Evolutionary conservation across 2,329 filamentous ascomycete species (phyloP).

Genomic region (Claviceps arundinis): DNA sequence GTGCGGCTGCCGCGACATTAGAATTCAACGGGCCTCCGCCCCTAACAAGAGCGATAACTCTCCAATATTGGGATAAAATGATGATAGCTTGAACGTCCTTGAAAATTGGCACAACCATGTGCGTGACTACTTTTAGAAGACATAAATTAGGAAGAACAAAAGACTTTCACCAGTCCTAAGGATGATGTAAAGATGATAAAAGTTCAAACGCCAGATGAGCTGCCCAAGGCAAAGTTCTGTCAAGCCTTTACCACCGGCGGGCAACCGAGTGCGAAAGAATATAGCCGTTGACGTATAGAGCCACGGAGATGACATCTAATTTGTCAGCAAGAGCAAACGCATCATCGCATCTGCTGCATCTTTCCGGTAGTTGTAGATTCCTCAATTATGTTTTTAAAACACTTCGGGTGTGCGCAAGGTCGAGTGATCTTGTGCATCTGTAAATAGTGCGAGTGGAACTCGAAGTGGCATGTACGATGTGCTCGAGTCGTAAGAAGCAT

Average conservation of each 20-base stretch:
- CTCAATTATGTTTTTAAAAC: background rate
- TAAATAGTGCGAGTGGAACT: background rate
- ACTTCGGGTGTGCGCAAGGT: background rate
- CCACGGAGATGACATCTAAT: background rate
- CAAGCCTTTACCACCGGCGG: slow-evolving; percentile 1
- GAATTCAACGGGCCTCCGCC: no score
- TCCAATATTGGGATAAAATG: no score
- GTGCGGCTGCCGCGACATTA: no score
- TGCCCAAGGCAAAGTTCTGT: slow-evolving; percentile 7
- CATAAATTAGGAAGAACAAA: no score
- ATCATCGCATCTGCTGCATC: background rate
- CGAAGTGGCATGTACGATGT: slow-evolving; percentile 22
- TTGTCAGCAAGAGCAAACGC: background rate
- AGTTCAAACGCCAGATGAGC: background rate
- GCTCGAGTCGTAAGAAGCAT: slow-evolving; percentile 23
- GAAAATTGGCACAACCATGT: no score
- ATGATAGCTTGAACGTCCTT: no score
- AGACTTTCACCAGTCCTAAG: no score
- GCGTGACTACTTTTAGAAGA: no score
- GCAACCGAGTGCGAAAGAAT: slow-evolving; percentile 1
- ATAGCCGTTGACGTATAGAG: background rate
- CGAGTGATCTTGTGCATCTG: background rate
- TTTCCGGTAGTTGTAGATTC: background rate
- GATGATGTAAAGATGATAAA: no score
- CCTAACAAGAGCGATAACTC: no score